Base-by-base conservation (phyloP, 495 filamentous ascomycete genomes). In the Darksidea phi region DNA sequence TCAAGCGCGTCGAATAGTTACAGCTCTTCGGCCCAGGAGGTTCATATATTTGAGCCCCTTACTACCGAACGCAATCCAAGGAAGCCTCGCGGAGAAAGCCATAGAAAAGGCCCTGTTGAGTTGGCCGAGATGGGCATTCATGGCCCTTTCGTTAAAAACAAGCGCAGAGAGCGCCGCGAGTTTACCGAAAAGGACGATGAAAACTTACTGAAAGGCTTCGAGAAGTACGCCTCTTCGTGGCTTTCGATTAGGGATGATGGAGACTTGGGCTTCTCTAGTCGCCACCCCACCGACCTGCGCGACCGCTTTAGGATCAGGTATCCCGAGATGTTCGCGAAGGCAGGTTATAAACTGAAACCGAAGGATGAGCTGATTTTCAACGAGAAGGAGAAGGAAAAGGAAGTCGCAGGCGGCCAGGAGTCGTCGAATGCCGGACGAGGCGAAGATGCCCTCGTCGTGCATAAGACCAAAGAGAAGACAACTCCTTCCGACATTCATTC, bases 271-370 rank as follows among this genome's bases (percentile, higher is more conserved):
- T 76, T 96, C 11, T 73, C 78, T 8, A 82, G 78, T 66, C 81
- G 91, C 56, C 81, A 84, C 37, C 83, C 89, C 1, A 91, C 88
- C 5, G 90, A 96, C 68, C 75, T 96, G 12, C 78, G 91, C 48
- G 91, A 96, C 72, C 80, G 90, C 6, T 87, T 95, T 53, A 81
- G 91, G 18, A 91, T 88, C 59, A 87, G 86, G 53, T 91, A 86
- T 62, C 89, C 90, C 6, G 83, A 88, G 37, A 81, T 86, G 48
- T 94, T 88, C 68, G 80, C 78, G 25, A 76, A 84, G 54, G 72
- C 74, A 1, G 72, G 73, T 0, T 53, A 66, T 37, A 71, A 64
- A 34, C 48, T 66, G 25, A 70, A 68, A 53, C 59, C 57, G 13
- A 61, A 59, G 42, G 50, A 54, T 6, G 50, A 57, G 32, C 0